Evolutionary conservation across 768 basidiomycete genomes (phyloP), one percentile per base, ranked within the genome.

Genomic region (Lactarius trivialis): DNA sequence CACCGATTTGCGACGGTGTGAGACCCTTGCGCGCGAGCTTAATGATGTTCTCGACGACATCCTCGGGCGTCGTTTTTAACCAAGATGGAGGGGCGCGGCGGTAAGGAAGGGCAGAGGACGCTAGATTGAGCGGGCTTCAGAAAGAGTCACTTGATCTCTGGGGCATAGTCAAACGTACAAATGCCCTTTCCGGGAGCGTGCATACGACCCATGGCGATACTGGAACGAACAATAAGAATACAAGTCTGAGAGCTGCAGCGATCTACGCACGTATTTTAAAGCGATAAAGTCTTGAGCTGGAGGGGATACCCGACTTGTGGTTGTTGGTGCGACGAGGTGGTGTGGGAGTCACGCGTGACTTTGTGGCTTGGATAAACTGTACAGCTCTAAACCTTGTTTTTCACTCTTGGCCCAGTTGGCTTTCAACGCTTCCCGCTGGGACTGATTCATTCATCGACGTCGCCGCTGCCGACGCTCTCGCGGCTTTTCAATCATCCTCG

Each of bases 151-250:
- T 54, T 36, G 26, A 60, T n/a, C 36, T 41, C 54, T 11, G 49
- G 36, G 43, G 6, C 15, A 43, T 4, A n/a, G 32, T n/a, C 28
- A 52, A 45, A 61, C 89, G 71, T 77, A 93, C 90, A 91, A 83
- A 98, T 97, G 85, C 95, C 96, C 93, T 98, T 98, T 79, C 93
- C 93, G 78, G 94, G 93, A 85, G 94, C 94, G 85, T 98, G 96
- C 93, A 97, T 94, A 75, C 94, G 93, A 91, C 89, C 91, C 91
- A 93, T 93, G 79, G 70, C 79, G 68, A 65, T 55, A 74, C 73
- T 74, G 60, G 12, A 14, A 48, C 14, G 4, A 21, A 15, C 37
- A 21, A 41, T 70, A 34, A 49, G 59, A 24, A 15, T 66, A 32
- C 51, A 52, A 51, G 66, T 21, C 14, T 56, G n/a, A 64, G 58